A percentile compares a stretch with the other conserved stretches of the same genome.
phyloP scores from a whole-genome alignment of 2,329 filamentous ascomycete species.

The Aspergillus alliaceus region DNA sequence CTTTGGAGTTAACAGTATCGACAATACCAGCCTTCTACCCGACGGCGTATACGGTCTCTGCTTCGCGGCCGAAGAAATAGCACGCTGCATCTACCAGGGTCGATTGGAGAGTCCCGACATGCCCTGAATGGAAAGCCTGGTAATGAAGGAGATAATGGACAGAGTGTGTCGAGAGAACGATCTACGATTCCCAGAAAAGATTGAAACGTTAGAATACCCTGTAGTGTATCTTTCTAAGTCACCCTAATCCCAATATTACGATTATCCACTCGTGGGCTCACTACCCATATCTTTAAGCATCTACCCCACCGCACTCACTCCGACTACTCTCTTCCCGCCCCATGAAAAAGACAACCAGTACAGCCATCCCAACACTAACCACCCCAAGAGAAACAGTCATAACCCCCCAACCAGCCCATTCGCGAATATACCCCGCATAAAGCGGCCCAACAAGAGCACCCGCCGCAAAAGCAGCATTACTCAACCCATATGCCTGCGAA shows the following conservation, averaged over 20 bases:
- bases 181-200: constrained; percentile 54
- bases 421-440: constrained; percentile 48
- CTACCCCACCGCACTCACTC: background rate
- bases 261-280: too few relatives aligned
- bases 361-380: background rate
- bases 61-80: constrained; percentile 74
- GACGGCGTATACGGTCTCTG: constrained; percentile 28
- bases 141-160: constrained; percentile 74
- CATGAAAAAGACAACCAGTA: constrained; percentile 8
- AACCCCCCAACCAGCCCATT: constrained; percentile 48
- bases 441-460: constrained; percentile 52
- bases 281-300: too few relatives aligned
- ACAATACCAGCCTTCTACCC: background rate
- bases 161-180: constrained; percentile 58
- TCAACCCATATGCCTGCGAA: constrained; percentile 57
- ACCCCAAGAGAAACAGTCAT: constrained; percentile 50
- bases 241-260: too few relatives aligned
- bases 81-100: constrained; percentile 67
- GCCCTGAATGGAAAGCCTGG: constrained; percentile 67
- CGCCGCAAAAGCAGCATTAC: constrained; percentile 52
- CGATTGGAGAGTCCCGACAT: constrained; percentile 68
- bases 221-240: background rate
- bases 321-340: background rate
- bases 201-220: constrained; percentile 1
- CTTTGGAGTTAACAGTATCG: background rate